phyloP scores from a whole-genome alignment of 208 protist genomes.

The Leishmania guyanensis region DNA sequence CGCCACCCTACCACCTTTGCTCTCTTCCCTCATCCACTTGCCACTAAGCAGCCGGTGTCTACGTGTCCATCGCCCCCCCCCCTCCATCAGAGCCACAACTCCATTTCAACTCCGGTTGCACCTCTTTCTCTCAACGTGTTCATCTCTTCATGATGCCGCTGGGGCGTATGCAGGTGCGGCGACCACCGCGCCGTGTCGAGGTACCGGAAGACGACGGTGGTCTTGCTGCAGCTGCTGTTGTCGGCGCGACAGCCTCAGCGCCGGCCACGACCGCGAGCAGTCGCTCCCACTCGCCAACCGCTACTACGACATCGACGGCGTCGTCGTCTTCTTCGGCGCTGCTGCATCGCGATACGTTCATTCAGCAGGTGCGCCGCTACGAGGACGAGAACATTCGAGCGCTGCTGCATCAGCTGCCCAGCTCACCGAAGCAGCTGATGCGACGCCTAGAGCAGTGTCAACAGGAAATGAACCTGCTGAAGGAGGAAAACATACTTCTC shows the following conservation, averaged over 20 bases:
- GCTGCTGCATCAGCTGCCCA: constrained; percentile 49
- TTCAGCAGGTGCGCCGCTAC: constrained; percentile 7
- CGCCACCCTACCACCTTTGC: neutral
- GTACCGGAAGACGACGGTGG: neutral
- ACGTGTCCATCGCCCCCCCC: neutral
- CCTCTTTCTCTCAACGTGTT: neutral
- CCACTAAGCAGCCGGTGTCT: neutral
- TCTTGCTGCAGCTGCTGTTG: neutral
- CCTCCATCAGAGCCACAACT: neutral
- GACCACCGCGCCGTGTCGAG: constrained; percentile 6
- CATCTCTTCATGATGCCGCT: constrained; percentile 13
- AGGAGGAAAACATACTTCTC: constrained; percentile 72
- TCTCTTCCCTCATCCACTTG: neutral
- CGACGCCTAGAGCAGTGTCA: constrained; percentile 69
- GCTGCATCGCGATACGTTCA: neutral
- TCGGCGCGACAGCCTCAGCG: constrained; percentile 6
- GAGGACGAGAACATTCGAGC: constrained; percentile 21
- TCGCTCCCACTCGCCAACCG: constrained; percentile 15
- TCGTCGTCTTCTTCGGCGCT: neutral
- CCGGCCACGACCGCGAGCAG: constrained; percentile 21
- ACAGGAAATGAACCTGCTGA: constrained; percentile 62
- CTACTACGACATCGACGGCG: constrained; percentile 9
- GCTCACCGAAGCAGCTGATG: constrained; percentile 69
- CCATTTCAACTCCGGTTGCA: neutral
- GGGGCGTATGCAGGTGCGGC: neutral